phyloP scores from a whole-genome alignment of 2,329 filamentous ascomycete genomes.

The Verruconis gallopava region DNA sequence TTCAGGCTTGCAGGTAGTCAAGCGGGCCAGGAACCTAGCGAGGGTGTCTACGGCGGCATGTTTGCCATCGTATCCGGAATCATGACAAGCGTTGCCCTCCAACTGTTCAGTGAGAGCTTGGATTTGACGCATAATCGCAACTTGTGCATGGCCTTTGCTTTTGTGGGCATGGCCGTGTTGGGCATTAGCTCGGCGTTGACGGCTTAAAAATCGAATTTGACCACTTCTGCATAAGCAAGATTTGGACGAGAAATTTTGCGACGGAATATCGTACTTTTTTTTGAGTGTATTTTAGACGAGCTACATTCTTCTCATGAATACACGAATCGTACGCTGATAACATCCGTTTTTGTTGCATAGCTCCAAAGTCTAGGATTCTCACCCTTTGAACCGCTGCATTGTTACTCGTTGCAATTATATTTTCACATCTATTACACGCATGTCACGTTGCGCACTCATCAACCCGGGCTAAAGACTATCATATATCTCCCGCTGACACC shows the following conservation, averaged over 20 bases:
- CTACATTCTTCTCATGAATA: background rate
- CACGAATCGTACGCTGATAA: background rate
- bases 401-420: too few relatives aligned
- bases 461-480: too few relatives aligned
- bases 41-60: constrained; percentile 59
- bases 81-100: constrained; percentile 86
- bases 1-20: constrained; percentile 55
- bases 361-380: too few relatives aligned
- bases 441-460: too few relatives aligned
- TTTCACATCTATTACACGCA: too few relatives aligned
- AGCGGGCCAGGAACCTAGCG: constrained; percentile 34
- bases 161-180: constrained; percentile 76
- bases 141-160: constrained; percentile 67
- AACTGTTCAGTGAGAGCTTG: constrained; percentile 76
- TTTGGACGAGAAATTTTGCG: background rate
- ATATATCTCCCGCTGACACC: too few relatives aligned
- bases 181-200: constrained; percentile 76
- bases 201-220: constrained; percentile 28
- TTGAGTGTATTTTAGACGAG: background rate
- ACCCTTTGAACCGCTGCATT: too few relatives aligned
- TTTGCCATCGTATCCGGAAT: constrained; percentile 88
- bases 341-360: background rate
- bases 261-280: background rate
- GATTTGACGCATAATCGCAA: constrained; percentile 68
- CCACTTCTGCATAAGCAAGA: background rate